These are phyloP conservation scores for Lachnellula cervina DNA, from an alignment of 2,329 filamentous ascomycete species.

Conservation along the genomic window DNA sequence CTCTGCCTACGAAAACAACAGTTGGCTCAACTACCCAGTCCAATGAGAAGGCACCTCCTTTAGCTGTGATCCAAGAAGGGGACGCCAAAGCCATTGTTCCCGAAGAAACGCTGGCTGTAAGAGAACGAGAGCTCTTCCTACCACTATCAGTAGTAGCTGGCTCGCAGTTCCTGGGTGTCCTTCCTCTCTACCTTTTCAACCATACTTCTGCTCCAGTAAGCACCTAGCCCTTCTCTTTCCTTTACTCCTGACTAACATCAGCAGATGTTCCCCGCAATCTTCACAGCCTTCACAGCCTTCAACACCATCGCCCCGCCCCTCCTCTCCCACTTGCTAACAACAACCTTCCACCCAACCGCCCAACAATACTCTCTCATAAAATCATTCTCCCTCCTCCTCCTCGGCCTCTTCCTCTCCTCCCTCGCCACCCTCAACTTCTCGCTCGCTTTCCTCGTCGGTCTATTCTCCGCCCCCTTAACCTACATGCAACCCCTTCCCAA, in stretches of 20 bases:
- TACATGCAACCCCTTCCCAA: constrained; percentile 56
- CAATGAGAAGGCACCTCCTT: constrained; percentile 31
- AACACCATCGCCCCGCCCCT: constrained; percentile 53
- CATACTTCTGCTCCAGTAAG: constrained; percentile 59
- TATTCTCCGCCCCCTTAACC: constrained; percentile 73
- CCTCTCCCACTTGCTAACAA: constrained; percentile 51
- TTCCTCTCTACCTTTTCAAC: constrained; percentile 87
- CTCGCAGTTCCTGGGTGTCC: constrained; percentile 69
- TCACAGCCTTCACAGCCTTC: constrained; percentile 50
- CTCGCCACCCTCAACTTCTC: constrained; percentile 96
- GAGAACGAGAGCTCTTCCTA: constrained; percentile 57
- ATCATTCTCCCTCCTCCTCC: constrained; percentile 84
- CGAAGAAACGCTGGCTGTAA: constrained; percentile 18
- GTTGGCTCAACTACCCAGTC: constrained; percentile 23
- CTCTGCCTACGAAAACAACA: constrained; percentile 7
- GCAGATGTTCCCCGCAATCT: constrained; percentile 56
- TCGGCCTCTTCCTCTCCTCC: constrained; percentile 87
- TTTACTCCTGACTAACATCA: neutral
- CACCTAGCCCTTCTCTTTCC: neutral
- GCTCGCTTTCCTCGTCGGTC: constrained; percentile 76
- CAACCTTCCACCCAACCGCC: constrained; percentile 47
- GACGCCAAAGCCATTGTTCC: constrained; percentile 22
- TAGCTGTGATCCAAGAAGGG: constrained; percentile 21
- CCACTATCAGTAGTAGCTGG: constrained; percentile 68
- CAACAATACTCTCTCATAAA: constrained; percentile 78